Base-by-base conservation (phyloP, 495 filamentous ascomycete species). In the Hypoxylon intermedium region DNA sequence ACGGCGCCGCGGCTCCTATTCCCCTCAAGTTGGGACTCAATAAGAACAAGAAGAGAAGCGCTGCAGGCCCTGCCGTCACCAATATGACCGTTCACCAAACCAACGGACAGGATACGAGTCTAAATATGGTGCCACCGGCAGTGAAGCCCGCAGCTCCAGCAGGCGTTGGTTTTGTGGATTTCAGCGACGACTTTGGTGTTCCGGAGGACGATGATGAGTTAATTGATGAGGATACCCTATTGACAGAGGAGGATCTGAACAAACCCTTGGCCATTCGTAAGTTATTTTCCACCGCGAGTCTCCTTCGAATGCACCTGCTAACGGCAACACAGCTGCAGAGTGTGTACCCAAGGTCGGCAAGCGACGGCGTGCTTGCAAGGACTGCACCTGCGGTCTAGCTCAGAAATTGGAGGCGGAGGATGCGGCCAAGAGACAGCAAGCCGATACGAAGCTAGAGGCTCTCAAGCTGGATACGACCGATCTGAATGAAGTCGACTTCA, bases 341-440 rank as follows among this genome's bases (percentile, higher is more conserved):
- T 98, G 93, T 68, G 80, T 82, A 36, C 93, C 93, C 30, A 86
- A 89, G 76, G 77, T 85, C 23, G 90, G 90, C 52, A 93, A 94
- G 77, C 87, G 92, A 63, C 86, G 93, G 56, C 85, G 92, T 49
- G 92, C 94, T 53, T 98, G 94, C 79, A 98, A 98, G 76, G 94
- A 98, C 77, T 98, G 94, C 78, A 95, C 91, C 3, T 98, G 94
- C 68, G 94, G 95, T 33, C 82, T 98, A 3, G 88, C 89, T 2
- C 81, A 89, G 62, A 80, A 85, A 57, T 72, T 97, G 34, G 89
- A 90, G 60, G 89, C 86, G 5, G 91, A 97, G 74, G 92, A 97
- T 63, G 80, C 79, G 37, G 83, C 85, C 43, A 87, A 87, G 54
- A 83, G 90, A 6, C 74, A 78, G 24, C 78, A 82, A 50, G 80